phyloP scores from a whole-genome alignment of 2,329 filamentous ascomycete genomes.

The Xylaria sp. region DNA sequence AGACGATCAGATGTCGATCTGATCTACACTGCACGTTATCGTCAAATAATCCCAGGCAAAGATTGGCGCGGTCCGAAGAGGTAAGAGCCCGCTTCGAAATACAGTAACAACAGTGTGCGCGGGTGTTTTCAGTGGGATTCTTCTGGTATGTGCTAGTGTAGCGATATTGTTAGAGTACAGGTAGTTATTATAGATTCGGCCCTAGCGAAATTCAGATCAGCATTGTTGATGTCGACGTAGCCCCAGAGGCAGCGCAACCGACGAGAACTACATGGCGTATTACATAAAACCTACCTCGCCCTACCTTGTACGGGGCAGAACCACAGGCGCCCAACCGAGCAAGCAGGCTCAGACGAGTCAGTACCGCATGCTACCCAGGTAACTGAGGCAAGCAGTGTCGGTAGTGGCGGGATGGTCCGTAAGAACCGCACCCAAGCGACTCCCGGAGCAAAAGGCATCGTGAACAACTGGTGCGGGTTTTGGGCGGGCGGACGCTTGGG shows the following conservation, averaged over 20 bases:
- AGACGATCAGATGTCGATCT: slow-evolving; percentile 26
- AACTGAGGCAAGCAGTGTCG: not conserved
- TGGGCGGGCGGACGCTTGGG: slow-evolving; percentile 9
- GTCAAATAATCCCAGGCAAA: slow-evolving; percentile 2
- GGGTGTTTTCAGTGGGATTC: slow-evolving; percentile 16
- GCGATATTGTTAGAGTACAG: slow-evolving; percentile 20
- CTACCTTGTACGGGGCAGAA: not conserved
- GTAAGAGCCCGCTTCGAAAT: not conserved
- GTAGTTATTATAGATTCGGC: slow-evolving; percentile 15
- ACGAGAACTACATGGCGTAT: too few relatives aligned
- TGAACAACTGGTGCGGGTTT: slow-evolving; percentile 1
- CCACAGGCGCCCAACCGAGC: too few relatives aligned
- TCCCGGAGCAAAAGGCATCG: slow-evolving; percentile 8
- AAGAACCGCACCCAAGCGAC: not conserved
- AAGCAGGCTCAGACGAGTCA: too few relatives aligned
- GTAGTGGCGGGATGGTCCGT: slow-evolving; percentile 14
- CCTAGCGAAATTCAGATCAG: slow-evolving; percentile 38
- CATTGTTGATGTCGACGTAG: slow-evolving; percentile 31
- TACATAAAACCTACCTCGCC: too few relatives aligned
- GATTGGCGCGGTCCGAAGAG: not conserved
- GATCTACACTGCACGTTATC: slow-evolving; percentile 15
- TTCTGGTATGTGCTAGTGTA: not conserved
- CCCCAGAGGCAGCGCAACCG: slow-evolving; percentile 1
- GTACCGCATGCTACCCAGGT: slow-evolving; percentile 4
- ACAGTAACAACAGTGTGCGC: slow-evolving; percentile 15